Base-by-base conservation (phyloP, 1,139 yeast species). In the Candida sp. region DNA sequence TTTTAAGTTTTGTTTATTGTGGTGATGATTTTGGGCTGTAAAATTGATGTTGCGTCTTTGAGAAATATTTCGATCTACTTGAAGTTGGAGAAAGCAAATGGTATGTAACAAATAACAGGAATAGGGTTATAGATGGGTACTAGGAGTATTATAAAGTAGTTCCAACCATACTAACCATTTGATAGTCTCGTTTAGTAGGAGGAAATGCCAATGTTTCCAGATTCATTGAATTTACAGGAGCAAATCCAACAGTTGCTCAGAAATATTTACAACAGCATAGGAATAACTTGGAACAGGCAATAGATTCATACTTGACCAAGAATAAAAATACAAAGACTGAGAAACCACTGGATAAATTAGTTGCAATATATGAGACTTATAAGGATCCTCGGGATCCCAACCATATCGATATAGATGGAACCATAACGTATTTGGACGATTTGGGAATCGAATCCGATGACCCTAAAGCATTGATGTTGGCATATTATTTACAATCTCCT, bases 401-500 rank as follows among this genome's bases (percentile, higher is more conserved):
- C 6, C 50, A 78, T 43, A 73, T 72, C 30, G 93, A 83, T 32
- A 74, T 86, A 23, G 93, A 88, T 46, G 97, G 97, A 0, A 84
- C 97, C 0, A 64, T 91, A 21, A 54, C 59, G 37, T 87, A 84
- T 53, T 68, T 89, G 36, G 73, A 70, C 7, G 96, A 85, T 54
- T 64, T 91, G 41, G 80, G 77, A 0, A 71, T 85, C 38, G 82
- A 81, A 15, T 84, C 91, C 0, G 97, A 91, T 52, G 91, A 91
- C 56, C 70, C 80, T 6, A 75, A 55, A 35, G 84, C 90, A 4
- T 68, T 91, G 44, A 81, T 87, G 1, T 63, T 91, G 15, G 90
- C 95, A 1, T 81, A 78, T 55, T 73, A 84, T 45, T 69, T 90
- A 39, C 75, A 79, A 35, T 77, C 89, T 0, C 87, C 90, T 0